Evolutionary conservation across 768 basidiomycete species (phyloP).

Genomic region (Dacryopinax primogenitus): DNA sequence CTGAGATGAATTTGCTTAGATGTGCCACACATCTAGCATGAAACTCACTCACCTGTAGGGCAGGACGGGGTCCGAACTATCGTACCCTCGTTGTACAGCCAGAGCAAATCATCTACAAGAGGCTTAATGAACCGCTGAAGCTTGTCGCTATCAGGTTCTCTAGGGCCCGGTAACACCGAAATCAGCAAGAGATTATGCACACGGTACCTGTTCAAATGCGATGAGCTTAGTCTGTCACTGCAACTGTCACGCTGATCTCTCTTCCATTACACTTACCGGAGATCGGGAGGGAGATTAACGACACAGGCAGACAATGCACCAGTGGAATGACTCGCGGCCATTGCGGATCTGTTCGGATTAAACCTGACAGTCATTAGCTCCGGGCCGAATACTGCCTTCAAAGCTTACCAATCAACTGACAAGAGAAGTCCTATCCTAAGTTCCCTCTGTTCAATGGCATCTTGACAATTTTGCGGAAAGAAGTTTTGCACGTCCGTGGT

Average conservation of each 20-base stretch:
- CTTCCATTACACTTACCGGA: constrained; percentile 18
- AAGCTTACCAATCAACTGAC: constrained; percentile 9
- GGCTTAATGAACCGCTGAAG: constrained; percentile 22
- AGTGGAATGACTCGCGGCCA: constrained; percentile 25
- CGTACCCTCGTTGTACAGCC: constrained; percentile 23
- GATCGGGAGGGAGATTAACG: constrained; percentile 15
- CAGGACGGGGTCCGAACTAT: constrained; percentile 9
- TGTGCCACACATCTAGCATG: neutral
- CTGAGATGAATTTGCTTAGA: neutral
- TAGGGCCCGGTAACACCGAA: constrained; percentile 23
- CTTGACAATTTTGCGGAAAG: constrained; percentile 15
- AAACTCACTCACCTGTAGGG: constrained; percentile 17
- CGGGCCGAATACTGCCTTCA: neutral
- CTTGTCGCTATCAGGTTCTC: constrained; percentile 22
- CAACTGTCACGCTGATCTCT: neutral
- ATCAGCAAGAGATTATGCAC: constrained; percentile 18
- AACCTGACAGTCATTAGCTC: neutral
- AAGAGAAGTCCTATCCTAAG: neutral
- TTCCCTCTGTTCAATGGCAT: constrained; percentile 7
- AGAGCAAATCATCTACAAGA: constrained; percentile 25
- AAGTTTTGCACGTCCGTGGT: neutral
- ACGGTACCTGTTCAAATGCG: constrained; percentile 16
- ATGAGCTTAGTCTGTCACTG: neutral
- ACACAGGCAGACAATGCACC: constrained; percentile 5
- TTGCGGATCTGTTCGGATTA: constrained; percentile 12